Evolutionary conservation across 148 eudicot genomes (phyloP).

Genomic region (Linanthus parryae): DNA sequence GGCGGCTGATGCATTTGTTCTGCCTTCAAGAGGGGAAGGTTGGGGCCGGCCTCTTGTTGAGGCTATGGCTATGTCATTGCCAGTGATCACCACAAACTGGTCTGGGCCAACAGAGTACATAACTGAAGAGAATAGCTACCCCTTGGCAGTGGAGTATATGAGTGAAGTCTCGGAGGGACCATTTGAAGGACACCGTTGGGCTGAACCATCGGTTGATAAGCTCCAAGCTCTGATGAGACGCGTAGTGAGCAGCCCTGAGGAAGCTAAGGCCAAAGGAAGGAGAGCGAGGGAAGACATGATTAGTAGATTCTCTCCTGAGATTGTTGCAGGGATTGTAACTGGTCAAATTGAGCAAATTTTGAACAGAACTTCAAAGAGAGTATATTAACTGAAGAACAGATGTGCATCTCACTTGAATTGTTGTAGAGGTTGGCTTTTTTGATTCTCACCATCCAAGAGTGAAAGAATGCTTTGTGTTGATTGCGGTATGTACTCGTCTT

Average conservation of each 20-base stretch:
- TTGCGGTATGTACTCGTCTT: no score
- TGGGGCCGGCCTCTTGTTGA: constrained; percentile 81
- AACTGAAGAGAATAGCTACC: constrained; percentile 54
- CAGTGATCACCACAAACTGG: constrained; percentile 63
- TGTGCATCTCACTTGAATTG: no score
- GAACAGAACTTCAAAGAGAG: no score
- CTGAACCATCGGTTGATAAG: constrained; percentile 64
- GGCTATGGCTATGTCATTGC: constrained; percentile 80
- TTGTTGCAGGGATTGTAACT: constrained; percentile 37
- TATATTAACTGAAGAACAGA: no score
- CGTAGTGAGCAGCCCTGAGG: constrained; percentile 43
- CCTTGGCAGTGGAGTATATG: constrained; percentile 39
- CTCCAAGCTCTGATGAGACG: constrained; percentile 46
- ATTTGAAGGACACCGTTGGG: constrained; percentile 72
- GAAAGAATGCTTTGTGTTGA: no score
- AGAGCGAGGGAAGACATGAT: constrained; percentile 49
- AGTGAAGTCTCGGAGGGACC: constrained; percentile 63
- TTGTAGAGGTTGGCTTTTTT: no score
- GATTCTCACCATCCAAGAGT: no score
- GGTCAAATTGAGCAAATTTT: constrained; percentile 25
- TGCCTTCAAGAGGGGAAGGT: constrained; percentile 81
- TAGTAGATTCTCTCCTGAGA: constrained; percentile 35
- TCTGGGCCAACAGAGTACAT: constrained; percentile 69
- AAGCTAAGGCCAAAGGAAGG: constrained; percentile 51
- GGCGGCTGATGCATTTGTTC: constrained; percentile 55